Percentiles rank a stretch among this genome's conserved stretches.
Evolutionary conservation across 2,329 filamentous ascomycete genomes (phyloP).

Genomic region (Pseudogymnoascus sp.): DNA sequence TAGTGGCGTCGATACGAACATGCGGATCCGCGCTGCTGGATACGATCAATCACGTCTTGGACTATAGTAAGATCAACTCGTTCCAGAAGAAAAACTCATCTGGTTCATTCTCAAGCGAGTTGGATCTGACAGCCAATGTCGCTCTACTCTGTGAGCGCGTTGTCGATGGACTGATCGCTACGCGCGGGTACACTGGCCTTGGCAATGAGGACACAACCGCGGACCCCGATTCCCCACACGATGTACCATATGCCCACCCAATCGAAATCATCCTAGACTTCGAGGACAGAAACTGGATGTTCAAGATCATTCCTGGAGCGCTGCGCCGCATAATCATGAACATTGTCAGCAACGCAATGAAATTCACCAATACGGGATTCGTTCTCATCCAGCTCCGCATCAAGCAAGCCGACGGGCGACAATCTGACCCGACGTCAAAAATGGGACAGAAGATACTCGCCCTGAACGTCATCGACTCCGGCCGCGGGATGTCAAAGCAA

Average conservation of each 20-base stretch:
- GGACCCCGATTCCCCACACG: neutral
- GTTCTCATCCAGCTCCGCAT: slow-evolving; percentile 34
- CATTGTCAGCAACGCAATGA: slow-evolving; percentile 51
- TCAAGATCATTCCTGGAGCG: slow-evolving; percentile 22
- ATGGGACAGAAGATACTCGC: slow-evolving; percentile 12
- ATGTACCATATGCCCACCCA: neutral
- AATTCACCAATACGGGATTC: slow-evolving; percentile 46
- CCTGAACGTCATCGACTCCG: slow-evolving; percentile 50
- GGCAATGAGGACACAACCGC: neutral
- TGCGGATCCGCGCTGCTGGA: slow-evolving; percentile 44
- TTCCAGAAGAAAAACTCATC: slow-evolving; percentile 18
- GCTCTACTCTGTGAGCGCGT: slow-evolving; percentile 24
- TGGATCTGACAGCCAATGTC: slow-evolving; percentile 21
- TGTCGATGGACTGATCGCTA: slow-evolving; percentile 24
- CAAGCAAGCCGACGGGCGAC: neutral
- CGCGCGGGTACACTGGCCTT: neutral
- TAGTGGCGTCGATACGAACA: slow-evolving; percentile 40
- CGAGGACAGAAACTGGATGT: slow-evolving; percentile 23
- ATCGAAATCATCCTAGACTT: slow-evolving; percentile 24
- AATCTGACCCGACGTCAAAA: neutral
- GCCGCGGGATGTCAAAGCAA: slow-evolving; percentile 52
- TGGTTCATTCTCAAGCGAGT: slow-evolving; percentile 21
- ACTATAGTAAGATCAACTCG: slow-evolving; percentile 47
- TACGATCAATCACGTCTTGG: slow-evolving; percentile 44
- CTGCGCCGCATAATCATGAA: slow-evolving; percentile 45